A percentile compares a stretch with the other conserved stretches of the same genome.
These are phyloP conservation scores for Debaryomyces sp. DNA, from an alignment of 1,139 yeast genomes.

Conservation along the genomic window DNA sequence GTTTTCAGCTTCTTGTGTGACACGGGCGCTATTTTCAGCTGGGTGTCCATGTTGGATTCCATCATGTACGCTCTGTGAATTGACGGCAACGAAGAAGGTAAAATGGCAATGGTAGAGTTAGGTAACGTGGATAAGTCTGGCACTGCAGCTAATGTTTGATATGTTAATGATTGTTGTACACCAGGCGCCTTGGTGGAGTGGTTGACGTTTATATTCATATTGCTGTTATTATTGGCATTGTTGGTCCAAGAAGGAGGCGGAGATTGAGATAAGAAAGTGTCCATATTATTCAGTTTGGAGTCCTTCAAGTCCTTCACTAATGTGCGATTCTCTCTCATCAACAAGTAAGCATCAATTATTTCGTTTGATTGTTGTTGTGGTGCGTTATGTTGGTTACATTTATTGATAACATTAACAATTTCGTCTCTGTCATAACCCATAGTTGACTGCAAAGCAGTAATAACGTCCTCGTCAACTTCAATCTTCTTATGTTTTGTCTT, in stretches of 20 bases:
- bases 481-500: slow-evolving; percentile 42
- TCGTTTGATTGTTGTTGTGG: slow-evolving; percentile 57
- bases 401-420: slow-evolving; percentile 69
- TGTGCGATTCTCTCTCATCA: slow-evolving; percentile 82
- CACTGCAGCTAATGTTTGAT: slow-evolving; percentile 52
- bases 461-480: slow-evolving; percentile 76
- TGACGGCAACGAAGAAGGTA: slow-evolving; percentile 92
- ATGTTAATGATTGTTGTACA: slow-evolving; percentile 50
- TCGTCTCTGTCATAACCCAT: slow-evolving; percentile 95
- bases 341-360: slow-evolving; percentile 86
- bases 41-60: slow-evolving; percentile 44
- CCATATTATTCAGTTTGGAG: slow-evolving; percentile 53
- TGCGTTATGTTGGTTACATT: slow-evolving; percentile 44
- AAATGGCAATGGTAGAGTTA: slow-evolving; percentile 77
- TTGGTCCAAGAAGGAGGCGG: slow-evolving; percentile 48
- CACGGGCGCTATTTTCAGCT: slow-evolving; percentile 68
- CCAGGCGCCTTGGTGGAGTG: slow-evolving; percentile 30
- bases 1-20: slow-evolving; percentile 86
- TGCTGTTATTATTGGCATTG: slow-evolving; percentile 25
- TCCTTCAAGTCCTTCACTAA: slow-evolving; percentile 67
- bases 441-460: slow-evolving; percentile 75
- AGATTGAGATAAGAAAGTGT: slow-evolving; percentile 51
- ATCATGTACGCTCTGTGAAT: slow-evolving; percentile 94
- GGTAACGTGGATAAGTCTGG: slow-evolving; percentile 56
- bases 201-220: slow-evolving; percentile 9